These are phyloP conservation scores for Tuber umbilicatum DNA, from an alignment of 495 filamentous ascomycete species.

Conservation along the genomic window DNA sequence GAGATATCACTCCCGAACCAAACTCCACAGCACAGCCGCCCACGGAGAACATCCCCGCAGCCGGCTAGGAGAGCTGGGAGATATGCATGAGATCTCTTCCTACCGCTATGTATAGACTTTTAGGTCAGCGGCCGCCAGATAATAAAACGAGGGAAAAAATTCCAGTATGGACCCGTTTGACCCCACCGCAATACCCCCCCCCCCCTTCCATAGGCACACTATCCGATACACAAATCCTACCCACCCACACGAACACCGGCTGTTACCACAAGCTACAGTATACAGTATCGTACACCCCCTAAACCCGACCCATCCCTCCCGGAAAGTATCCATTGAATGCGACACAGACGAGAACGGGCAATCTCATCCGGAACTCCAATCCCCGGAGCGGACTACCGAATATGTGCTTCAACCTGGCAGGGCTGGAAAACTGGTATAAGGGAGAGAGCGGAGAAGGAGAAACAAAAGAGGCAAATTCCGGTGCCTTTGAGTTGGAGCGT, in stretches of 20 bases:
- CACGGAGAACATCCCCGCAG: background rate
- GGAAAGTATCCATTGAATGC: background rate
- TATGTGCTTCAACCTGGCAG: background rate
- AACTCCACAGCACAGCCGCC: background rate
- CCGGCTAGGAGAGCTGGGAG: background rate
- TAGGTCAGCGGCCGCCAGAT: background rate
- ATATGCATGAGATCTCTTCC: background rate
- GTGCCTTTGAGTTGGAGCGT: background rate
- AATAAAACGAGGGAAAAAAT: background rate
- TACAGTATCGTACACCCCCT: background rate
- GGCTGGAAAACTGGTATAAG: background rate
- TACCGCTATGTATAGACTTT: background rate
- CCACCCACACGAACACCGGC: background rate
- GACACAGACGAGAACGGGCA: background rate
- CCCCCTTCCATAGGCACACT: background rate
- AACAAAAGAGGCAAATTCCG: background rate
- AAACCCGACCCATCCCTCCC: background rate
- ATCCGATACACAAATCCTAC: background rate
- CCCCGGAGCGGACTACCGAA: background rate
- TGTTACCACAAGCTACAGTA: background rate
- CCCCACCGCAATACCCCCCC: background rate
- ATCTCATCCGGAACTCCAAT: background rate
- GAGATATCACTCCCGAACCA: background rate
- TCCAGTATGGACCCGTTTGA: background rate
- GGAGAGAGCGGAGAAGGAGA: background rate